A percentile compares a stretch with the other conserved stretches of the same genome.
Conservation (phyloP, 306 rosid species). For the Castanea crenata region DNA sequence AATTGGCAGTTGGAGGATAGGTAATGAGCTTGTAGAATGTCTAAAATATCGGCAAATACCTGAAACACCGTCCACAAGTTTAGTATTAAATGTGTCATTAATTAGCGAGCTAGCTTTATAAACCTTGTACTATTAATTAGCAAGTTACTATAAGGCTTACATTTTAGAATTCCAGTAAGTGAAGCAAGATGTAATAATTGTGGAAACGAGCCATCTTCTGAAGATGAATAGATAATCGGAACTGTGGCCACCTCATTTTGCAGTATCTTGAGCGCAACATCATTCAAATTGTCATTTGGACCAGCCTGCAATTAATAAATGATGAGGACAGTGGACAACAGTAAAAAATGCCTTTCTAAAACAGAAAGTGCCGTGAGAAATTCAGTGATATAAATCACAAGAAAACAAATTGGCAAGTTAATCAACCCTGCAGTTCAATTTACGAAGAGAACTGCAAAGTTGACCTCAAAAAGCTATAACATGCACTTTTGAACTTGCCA, state of each 20-base stretch:
- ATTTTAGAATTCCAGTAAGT: conserved; percentile 85
- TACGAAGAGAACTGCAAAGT: not conserved
- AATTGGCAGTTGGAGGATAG: conserved; percentile 87
- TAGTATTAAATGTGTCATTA: conserved; percentile 18
- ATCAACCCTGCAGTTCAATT: conserved; percentile 7
- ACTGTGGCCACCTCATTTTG: conserved; percentile 88
- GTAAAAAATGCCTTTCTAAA: conserved; percentile 4
- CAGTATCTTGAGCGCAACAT: conserved; percentile 72
- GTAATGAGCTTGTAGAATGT: conserved; percentile 77
- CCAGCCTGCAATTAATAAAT: conserved; percentile 60
- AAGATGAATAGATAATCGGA: conserved; percentile 74
- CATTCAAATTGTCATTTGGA: conserved; percentile 87
- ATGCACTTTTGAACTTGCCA: too few relatives aligned
- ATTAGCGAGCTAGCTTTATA: not conserved
- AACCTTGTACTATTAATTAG: conserved; percentile 1
- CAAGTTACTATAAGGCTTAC: conserved; percentile 43
- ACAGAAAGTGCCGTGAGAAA: not conserved
- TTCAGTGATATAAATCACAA: conserved; percentile 11
- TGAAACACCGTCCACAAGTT: conserved; percentile 53
- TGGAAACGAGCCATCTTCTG: conserved; percentile 88
- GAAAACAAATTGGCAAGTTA: conserved; percentile 6
- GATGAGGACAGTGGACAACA: conserved; percentile 8
- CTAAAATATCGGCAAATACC: conserved; percentile 95
- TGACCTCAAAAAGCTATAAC: not conserved
- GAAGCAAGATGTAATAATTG: conserved; percentile 94